Conservation (phyloP, 345 rosid genomes). For the Lepidium africanum region DNA sequence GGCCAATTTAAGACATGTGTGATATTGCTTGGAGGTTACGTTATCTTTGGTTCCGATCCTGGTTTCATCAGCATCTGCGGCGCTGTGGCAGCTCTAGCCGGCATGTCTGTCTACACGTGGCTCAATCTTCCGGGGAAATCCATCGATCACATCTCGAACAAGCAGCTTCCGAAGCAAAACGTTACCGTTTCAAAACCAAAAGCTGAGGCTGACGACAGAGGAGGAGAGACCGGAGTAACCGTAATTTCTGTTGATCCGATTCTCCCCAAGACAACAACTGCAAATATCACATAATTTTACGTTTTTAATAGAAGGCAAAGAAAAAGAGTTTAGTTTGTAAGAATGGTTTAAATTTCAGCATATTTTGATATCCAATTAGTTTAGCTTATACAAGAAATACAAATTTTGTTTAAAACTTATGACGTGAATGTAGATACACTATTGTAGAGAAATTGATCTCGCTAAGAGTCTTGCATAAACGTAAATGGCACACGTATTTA, state of each 20-base stretch:
- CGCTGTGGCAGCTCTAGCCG: conserved; percentile 60
- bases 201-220: conserved; percentile 22
- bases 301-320: neutral
- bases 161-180: conserved; percentile 40
- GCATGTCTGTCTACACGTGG: conserved; percentile 73
- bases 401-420: neutral
- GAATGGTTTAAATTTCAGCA: neutral
- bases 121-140: conserved; percentile 47
- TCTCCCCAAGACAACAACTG: conserved; percentile 16
- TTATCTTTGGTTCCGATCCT: conserved; percentile 64
- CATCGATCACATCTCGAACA: conserved; percentile 24
- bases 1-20: conserved; percentile 97
- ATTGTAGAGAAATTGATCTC: too few relatives aligned
- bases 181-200: conserved; percentile 34
- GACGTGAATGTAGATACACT: neutral
- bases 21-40: conserved; percentile 71
- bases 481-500: too few relatives aligned
- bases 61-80: conserved; percentile 79
- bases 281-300: conserved; percentile 23
- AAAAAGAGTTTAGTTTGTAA: conserved; percentile 8
- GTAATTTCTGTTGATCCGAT: conserved; percentile 1
- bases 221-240: conserved; percentile 16
- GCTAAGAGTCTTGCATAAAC: too few relatives aligned
- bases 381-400: neutral
- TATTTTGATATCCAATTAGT: neutral